Base-by-base conservation (phyloP, 306 rosid species). In the Canavalia gladiata region DNA sequence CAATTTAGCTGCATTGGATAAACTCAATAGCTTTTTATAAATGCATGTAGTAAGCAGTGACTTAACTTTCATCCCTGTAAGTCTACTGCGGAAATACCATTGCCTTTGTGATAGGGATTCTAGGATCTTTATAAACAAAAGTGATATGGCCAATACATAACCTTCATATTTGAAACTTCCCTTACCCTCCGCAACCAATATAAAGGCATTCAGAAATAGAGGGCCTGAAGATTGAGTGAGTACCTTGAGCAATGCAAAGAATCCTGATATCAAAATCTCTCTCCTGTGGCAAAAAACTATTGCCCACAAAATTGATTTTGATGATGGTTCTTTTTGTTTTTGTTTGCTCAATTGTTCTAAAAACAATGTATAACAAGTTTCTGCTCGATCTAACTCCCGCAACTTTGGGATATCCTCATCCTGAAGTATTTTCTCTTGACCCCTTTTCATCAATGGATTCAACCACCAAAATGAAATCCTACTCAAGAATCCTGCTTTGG, bases 71-170 rank as follows among this genome's bases (percentile, higher is more conserved):
- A 93, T 60, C 3, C 97, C 93, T 43, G 86, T 52, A 29, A 91
- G 83, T 56, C 92, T 88, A 68, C 85, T 72, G 12, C 86, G 84
- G 31, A 93, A 93, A 76, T 83, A 87, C 97, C 97, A 93, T 7
- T 91, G 97, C 54, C 97, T 84, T 85, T 93, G 94, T 2, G 96
- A 88, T 4, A 93, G 0, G 1, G 97, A 93, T 83, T 91, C 94
- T 10, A 73, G 33, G 64, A 77, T 79, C 76, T 93, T 93, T 30
- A 60, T 55, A 37, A 91, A 3, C 74, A 93, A 88, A 75, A 93
- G 87, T 12, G 87, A 67, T 1, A 85, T 0, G 57, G 91, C 90
- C 66, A 91, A 79, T 2, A 84, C 77, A 56, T 83, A 81, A n/a
- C 93, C 91, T 88, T 93, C 94, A 5, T 90, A 81, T 57, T 85